Evolutionary conservation across 371 early-diverging fungal genomes (phyloP).

Genomic region (Phascolomyces articulosus): DNA sequence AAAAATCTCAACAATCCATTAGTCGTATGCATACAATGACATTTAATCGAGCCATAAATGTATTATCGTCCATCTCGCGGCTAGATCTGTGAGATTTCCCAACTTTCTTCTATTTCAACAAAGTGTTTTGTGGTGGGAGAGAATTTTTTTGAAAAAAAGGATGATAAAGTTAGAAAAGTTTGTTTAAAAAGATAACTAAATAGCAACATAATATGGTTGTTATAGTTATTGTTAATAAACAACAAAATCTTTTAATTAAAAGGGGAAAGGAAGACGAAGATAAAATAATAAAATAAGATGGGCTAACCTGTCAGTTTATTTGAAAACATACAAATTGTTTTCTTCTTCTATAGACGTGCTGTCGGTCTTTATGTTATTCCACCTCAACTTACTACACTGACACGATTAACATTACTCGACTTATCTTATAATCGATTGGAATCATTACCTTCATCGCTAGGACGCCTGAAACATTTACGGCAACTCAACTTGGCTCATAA

Average conservation of each 20-base stretch:
- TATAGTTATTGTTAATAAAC: neutral
- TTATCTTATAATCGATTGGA: conserved; percentile 47
- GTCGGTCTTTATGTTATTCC: conserved; percentile 34
- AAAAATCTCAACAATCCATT: conserved; percentile 7
- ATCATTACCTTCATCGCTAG: conserved; percentile 32
- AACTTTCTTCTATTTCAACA: neutral
- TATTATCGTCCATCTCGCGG: conserved; percentile 27
- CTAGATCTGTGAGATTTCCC: conserved; percentile 36
- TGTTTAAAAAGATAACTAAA: no score
- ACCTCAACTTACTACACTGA: conserved; percentile 27
- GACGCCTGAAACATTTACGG: conserved; percentile 33
- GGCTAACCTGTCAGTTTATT: neutral
- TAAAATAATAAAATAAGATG: no score
- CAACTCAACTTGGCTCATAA: conserved; percentile 44
- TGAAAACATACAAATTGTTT: neutral
- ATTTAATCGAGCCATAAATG: conserved; percentile 25
- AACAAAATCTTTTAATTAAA: neutral
- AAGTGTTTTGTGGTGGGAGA: no score
- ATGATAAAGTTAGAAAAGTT: no score
- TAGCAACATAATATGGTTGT: no score
- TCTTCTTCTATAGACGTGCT: conserved; percentile 21
- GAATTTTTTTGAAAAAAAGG: no score
- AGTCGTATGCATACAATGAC: conserved; percentile 18
- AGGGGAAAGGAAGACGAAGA: no score
- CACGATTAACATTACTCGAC: conserved; percentile 36